Evolutionary conservation across 768 basidiomycete genomes (phyloP), one percentile per base, ranked within the genome.

Genomic region (Russula sp.): DNA sequence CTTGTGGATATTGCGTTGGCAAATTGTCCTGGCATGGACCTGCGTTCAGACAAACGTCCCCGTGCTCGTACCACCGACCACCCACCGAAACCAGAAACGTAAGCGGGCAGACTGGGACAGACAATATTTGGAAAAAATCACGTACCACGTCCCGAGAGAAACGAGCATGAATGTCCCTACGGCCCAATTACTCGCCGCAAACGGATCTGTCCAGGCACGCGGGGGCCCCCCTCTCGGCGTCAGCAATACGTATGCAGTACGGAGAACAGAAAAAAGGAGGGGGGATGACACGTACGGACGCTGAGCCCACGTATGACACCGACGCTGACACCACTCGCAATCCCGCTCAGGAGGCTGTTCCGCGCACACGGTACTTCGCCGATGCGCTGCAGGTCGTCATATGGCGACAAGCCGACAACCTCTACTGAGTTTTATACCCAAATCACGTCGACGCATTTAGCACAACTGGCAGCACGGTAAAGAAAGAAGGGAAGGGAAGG

Each of bases 171-270:
- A 92, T 1, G 89, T 85, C 6, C 83, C 88, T 20, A 90, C 79
- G 14, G 87, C 89, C 91, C 91, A 93, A 71, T 90, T 83, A 3
- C 82, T 86, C 42, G 88, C 89, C 44, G 83, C 78, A 61, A 88
- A 78, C 1, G 84, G 79, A 37, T 78, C 90, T 88, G 62, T 32
- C 61, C 9, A 39, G 45, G 20, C n/a, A 55, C 16, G 31, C 22
- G n/a, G n/a, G n/a, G n/a, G n/a, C 22, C 22, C 22, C 22, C 22
- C n/a, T 22, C 34, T 35, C 27, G 42, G 35, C 27, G 56, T 63
- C 50, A 63, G 50, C 20, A 27, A 27, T n/a, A n/a, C 40, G 10
- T 14, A 10, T 3, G n/a, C 44, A 6, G 44, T 44, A 4, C 44
- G 18, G n/a, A 44, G 44, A 44, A 44, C 18, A 1, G 6, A 2